Percentiles rank a stretch among this genome's conserved stretches.
These are phyloP conservation scores for Dendryphion nanum DNA, from an alignment of 2,329 filamentous ascomycete genomes.

Conservation along the genomic window DNA sequence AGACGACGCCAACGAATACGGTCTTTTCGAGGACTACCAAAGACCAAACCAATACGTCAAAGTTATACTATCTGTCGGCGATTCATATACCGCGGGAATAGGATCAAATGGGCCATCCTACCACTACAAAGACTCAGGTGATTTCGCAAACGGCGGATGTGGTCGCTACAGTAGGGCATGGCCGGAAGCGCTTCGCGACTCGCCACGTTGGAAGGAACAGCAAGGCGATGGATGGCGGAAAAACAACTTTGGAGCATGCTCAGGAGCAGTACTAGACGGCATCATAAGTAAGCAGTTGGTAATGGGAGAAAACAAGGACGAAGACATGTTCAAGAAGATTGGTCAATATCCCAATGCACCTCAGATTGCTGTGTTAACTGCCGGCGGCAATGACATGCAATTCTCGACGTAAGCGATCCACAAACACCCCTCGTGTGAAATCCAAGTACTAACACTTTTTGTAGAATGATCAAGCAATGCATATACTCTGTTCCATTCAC, in stretches of 20 bases:
- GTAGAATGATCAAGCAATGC: no score
- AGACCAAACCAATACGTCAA: slow-evolving; percentile 1
- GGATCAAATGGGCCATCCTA: background rate
- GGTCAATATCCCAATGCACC: background rate
- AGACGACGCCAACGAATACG: no score
- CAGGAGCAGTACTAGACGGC: background rate
- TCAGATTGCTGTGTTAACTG: slow-evolving; percentile 2
- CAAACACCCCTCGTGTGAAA: no score
- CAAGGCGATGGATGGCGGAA: slow-evolving; percentile 1
- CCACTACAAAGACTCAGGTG: no score
- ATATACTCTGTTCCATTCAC: no score
- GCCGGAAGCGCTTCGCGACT: no score
- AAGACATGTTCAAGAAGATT: slow-evolving; percentile 2
- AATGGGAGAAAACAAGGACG: background rate
- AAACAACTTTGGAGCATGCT: slow-evolving; percentile 3
- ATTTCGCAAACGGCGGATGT: no score
- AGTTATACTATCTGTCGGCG: background rate
- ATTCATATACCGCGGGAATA: slow-evolving; percentile 3
- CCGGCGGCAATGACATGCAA: background rate
- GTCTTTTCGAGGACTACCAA: background rate
- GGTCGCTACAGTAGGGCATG: no score
- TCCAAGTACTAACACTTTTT: no score
- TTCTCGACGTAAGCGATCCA: slow-evolving; percentile 1
- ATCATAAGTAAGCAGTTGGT: background rate
- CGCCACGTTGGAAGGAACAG: slow-evolving; percentile 1